Percentiles rank a stretch among this genome's conserved stretches.
Evolutionary conservation across 1,139 yeast genomes (phyloP).

Genomic region (Pichia sp.): DNA sequence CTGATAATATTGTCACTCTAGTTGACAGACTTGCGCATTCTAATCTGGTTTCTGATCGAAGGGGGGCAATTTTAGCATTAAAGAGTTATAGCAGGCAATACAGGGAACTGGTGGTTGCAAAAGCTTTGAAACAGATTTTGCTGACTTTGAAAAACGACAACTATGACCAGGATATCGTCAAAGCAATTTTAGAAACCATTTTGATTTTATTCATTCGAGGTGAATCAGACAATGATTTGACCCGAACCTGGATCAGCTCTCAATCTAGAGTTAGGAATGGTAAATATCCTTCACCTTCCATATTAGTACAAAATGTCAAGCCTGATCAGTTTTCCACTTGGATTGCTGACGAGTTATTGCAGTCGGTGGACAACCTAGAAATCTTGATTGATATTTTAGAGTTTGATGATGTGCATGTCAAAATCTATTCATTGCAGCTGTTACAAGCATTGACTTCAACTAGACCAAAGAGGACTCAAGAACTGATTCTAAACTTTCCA

Average conservation of each 20-base stretch:
- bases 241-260: slow-evolving; percentile 64
- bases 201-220: slow-evolving; percentile 67
- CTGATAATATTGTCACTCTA: slow-evolving; percentile 80
- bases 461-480: slow-evolving; percentile 69
- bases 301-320: slow-evolving; percentile 43
- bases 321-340: slow-evolving; percentile 86
- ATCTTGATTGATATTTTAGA: slow-evolving; percentile 35
- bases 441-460: slow-evolving; percentile 78
- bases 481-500: slow-evolving; percentile 63
- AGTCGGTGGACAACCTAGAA: slow-evolving; percentile 50
- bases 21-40: slow-evolving; percentile 86
- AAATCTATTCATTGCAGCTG: slow-evolving; percentile 74
- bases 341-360: slow-evolving; percentile 92
- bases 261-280: slow-evolving; percentile 76
- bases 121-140: slow-evolving; percentile 73
- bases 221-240: slow-evolving; percentile 41
- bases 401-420: slow-evolving; percentile 62
- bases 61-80: slow-evolving; percentile 86
- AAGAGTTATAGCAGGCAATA: slow-evolving; percentile 87
- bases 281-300: slow-evolving; percentile 73
- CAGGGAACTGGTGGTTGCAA: slow-evolving; percentile 84
- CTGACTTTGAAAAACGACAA: slow-evolving; percentile 54
- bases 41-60: slow-evolving; percentile 70
- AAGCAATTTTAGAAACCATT: slow-evolving; percentile 80
- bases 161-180: slow-evolving; percentile 64